Evolutionary conservation across 495 filamentous ascomycete species (phyloP).

Genomic region (Paragyromitra xinjiangensis): DNA sequence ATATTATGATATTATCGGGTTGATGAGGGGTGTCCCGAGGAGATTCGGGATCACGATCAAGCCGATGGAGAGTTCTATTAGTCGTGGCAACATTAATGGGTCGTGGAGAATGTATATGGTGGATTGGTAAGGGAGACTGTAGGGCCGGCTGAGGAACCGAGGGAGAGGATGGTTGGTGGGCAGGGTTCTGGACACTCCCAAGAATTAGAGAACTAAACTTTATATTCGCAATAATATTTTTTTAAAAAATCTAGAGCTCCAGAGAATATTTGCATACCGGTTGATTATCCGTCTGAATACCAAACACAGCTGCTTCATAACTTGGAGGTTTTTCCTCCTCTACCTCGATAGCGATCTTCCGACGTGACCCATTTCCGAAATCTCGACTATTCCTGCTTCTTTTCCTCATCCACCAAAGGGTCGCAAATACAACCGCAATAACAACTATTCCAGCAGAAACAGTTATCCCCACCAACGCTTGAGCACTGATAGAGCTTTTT

Average conservation of each 20-base stretch:
- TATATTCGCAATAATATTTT: neutral
- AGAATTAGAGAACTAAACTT: conserved; percentile 22
- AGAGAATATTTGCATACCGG: conserved; percentile 21
- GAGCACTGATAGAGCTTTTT: conserved; percentile 4
- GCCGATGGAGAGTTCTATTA: conserved; percentile 35
- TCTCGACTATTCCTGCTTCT: conserved; percentile 2
- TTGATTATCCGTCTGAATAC: conserved; percentile 22
- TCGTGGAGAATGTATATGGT: conserved; percentile 32
- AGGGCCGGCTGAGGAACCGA: conserved; percentile 10
- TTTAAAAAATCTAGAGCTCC: neutral
- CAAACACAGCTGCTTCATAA: conserved; percentile 48
- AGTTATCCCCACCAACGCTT: conserved; percentile 33
- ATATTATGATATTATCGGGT: conserved; percentile 24
- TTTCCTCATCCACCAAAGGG: conserved; percentile 42
- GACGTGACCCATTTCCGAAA: conserved; percentile 11
- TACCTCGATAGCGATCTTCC: neutral
- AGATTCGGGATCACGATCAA: conserved; percentile 24
- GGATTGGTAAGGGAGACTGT: conserved; percentile 12
- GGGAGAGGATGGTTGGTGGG: conserved; percentile 1
- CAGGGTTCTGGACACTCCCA: conserved; percentile 5
- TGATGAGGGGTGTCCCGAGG: neutral
- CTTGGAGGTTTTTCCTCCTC: conserved; percentile 46
- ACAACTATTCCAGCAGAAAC: conserved; percentile 31
- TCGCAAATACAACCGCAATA: conserved; percentile 5
- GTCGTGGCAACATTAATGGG: conserved; percentile 11